Evolutionary conservation across 176 grass and related monocot species (phyloP).

Genomic region (Dendrocalamus sinicus): DNA sequence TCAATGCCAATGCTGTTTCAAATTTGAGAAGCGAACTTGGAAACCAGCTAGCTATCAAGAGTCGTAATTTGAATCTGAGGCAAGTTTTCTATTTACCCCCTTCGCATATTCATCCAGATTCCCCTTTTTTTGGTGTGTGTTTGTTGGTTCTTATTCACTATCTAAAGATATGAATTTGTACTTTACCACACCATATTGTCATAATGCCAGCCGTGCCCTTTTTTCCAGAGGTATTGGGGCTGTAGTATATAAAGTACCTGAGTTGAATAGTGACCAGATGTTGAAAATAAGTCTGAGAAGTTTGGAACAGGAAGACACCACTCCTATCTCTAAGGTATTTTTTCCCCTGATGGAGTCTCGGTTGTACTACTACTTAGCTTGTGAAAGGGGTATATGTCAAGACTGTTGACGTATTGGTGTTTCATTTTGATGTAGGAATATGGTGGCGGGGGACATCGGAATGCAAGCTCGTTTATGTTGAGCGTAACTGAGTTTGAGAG

Average conservation of each 20-base stretch:
- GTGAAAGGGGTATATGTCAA: neutral
- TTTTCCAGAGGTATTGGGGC: constrained; percentile 80
- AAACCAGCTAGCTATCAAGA: constrained; percentile 78
- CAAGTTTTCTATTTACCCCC: constrained; percentile 9
- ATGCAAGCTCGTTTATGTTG: constrained; percentile 90
- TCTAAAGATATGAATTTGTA: neutral
- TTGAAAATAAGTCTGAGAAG: constrained; percentile 94
- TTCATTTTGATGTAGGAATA: constrained; percentile 64
- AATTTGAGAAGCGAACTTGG: constrained; percentile 87
- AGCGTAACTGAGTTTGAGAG: constrained; percentile 67
- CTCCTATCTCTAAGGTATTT: constrained; percentile 59
- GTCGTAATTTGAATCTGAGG: constrained; percentile 68
- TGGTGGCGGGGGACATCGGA: constrained; percentile 76
- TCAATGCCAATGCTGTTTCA: constrained; percentile 71
- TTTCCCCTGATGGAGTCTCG: constrained; percentile 28
- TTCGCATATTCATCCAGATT: neutral
- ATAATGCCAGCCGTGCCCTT: neutral
- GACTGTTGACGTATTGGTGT: neutral
- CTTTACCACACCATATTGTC: neutral
- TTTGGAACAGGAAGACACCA: constrained; percentile 77
- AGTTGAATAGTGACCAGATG: constrained; percentile 68
- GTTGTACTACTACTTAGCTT: neutral
- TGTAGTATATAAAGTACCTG: constrained; percentile 82
- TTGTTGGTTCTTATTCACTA: neutral
- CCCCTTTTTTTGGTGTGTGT: neutral